phyloP scores from a whole-genome alignment of 306 rosid species.

The Pterocarpus macrocarpus region DNA sequence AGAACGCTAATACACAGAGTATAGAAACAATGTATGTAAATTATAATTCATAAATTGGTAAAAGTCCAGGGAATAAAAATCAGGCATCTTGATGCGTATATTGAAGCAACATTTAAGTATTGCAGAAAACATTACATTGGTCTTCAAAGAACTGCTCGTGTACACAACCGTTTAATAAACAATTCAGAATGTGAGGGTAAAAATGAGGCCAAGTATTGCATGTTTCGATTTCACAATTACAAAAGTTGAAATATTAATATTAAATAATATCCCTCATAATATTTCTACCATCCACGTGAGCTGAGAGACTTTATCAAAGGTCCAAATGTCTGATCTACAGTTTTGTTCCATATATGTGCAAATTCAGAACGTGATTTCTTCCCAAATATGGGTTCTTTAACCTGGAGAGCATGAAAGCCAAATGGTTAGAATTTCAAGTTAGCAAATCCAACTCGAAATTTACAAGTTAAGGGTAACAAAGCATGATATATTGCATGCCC shows the following conservation, averaged over 20 bases:
- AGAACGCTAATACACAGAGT: not conserved
- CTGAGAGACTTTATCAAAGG: constrained; percentile 80
- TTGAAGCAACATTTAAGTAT: constrained; percentile 26
- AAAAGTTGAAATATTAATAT: constrained; percentile 7
- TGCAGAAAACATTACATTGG: constrained; percentile 27
- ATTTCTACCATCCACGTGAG: constrained; percentile 90
- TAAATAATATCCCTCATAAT: constrained; percentile 7
- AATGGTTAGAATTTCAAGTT: constrained; percentile 41
- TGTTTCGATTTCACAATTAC: constrained; percentile 40
- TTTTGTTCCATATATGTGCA: constrained; percentile 83
- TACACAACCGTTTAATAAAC: constrained; percentile 36
- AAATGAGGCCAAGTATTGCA: constrained; percentile 31
- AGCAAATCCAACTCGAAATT: constrained; percentile 37
- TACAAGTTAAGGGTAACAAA: not conserved
- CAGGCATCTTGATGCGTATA: constrained; percentile 44
- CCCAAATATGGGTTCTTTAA: constrained; percentile 72
- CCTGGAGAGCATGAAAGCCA: constrained; percentile 53
- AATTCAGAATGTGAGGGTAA: constrained; percentile 44
- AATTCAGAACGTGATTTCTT: constrained; percentile 69
- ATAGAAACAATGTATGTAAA: not conserved
- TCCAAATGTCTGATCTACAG: constrained; percentile 78
- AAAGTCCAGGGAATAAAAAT: constrained; percentile 8
- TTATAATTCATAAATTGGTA: constrained; percentile 3
- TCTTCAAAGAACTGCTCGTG: constrained; percentile 22
- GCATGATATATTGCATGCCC: not conserved